phyloP scores from a whole-genome alignment of 2,329 filamentous ascomycete genomes.

The Iodosphaeria phyllophila region DNA sequence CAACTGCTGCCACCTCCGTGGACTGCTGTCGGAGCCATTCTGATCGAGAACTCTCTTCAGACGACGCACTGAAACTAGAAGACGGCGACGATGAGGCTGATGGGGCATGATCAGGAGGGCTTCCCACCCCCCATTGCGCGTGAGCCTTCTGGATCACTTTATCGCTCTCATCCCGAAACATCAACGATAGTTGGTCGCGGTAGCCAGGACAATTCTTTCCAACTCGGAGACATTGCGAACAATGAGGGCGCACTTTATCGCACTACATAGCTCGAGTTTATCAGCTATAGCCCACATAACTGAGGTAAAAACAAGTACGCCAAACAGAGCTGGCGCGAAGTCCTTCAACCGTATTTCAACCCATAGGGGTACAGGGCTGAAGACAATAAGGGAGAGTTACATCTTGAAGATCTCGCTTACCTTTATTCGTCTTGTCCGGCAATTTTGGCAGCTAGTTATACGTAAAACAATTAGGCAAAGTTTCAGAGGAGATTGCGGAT shows the following conservation, averaged over 20 bases:
- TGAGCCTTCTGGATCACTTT: conserved; percentile 41
- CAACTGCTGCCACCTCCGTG: too few species aligned
- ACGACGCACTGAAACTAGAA: conserved; percentile 4
- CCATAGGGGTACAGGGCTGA: conserved; percentile 1
- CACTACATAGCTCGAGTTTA: conserved; percentile 21
- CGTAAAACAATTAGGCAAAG: neutral
- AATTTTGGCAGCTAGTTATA: conserved; percentile 23
- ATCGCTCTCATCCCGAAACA: conserved; percentile 48
- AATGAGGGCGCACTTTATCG: conserved; percentile 39
- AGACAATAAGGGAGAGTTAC: conserved; percentile 1
- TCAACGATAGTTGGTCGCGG: conserved; percentile 41
- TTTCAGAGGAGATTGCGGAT: neutral
- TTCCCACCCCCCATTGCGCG: conserved; percentile 25
- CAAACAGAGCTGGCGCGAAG: neutral
- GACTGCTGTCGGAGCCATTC: conserved; percentile 1
- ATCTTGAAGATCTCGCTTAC: conserved; percentile 14
- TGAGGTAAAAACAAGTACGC: neutral
- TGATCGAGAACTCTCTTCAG: conserved; percentile 1
- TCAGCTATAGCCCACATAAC: conserved; percentile 1
- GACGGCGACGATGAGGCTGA: conserved; percentile 10
- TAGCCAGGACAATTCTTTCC: conserved; percentile 44
- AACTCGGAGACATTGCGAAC: conserved; percentile 41
- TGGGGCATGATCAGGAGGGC: conserved; percentile 10
- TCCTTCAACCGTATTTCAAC: neutral
- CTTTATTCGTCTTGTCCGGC: conserved; percentile 34